phyloP scores from a whole-genome alignment of 352 stramenopile genomes.

The Globisporangium cederbergense region DNA sequence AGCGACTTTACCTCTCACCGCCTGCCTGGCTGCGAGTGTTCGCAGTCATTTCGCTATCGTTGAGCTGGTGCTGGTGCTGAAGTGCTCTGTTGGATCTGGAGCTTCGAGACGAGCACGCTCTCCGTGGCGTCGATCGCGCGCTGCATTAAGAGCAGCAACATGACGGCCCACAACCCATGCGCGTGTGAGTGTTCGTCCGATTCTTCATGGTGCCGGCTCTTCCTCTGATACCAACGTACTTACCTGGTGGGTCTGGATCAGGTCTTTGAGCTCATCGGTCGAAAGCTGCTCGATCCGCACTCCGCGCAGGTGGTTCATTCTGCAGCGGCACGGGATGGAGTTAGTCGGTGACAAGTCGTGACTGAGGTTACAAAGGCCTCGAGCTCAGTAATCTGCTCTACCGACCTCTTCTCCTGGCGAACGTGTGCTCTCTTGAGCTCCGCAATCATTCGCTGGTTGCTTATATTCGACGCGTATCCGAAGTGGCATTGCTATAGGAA shows the following conservation, averaged over 20 bases:
- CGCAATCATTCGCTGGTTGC: conserved; percentile 12
- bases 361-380: neutral
- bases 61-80: neutral
- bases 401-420: conserved; percentile 21
- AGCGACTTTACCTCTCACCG: neutral
- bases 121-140: conserved; percentile 51
- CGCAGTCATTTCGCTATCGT: neutral
- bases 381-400: neutral
- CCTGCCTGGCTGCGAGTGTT: neutral
- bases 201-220: too few relatives aligned
- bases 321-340: conserved; percentile 6
- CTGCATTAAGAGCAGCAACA: conserved; percentile 18
- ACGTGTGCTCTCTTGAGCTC: conserved; percentile 13
- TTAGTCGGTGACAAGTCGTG: too few relatives aligned
- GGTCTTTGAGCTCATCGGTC: conserved; percentile 39
- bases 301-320: conserved; percentile 42
- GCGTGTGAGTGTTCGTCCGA: too few relatives aligned
- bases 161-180: too few relatives aligned
- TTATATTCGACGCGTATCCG: conserved; percentile 18
- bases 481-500: conserved; percentile 25
- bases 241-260: conserved; percentile 64
- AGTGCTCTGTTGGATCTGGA: conserved; percentile 26
- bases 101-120: conserved; percentile 46
- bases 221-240: too few relatives aligned
- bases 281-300: conserved; percentile 30